These are phyloP conservation scores for Nymphaea thermarum DNA, from an alignment of 164 flowering plant species.

Conservation along the genomic window DNA sequence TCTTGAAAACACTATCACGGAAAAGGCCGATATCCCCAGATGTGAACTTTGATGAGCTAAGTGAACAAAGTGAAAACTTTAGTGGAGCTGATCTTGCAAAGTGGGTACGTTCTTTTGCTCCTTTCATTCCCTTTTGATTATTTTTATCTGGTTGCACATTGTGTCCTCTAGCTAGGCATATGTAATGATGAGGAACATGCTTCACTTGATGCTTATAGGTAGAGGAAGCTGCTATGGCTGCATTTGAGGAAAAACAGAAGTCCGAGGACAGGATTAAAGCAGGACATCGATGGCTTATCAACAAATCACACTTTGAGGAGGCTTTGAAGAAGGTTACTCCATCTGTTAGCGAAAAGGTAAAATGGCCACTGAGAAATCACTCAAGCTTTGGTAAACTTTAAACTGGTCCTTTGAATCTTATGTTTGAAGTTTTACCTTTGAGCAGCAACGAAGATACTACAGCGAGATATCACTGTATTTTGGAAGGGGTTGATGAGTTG, in stretches of 20 bases:
- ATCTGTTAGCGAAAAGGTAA: constrained; percentile 64
- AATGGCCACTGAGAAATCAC: background rate
- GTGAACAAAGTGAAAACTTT: constrained; percentile 48
- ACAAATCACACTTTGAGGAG: constrained; percentile 43
- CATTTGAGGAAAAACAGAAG: constrained; percentile 39
- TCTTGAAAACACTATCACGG: constrained; percentile 57
- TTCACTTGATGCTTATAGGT: constrained; percentile 25
- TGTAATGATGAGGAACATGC: background rate
- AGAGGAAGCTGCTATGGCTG: constrained; percentile 68
- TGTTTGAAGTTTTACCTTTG: background rate
- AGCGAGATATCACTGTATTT: background rate
- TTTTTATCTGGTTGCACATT: background rate
- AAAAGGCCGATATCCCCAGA: constrained; percentile 51
- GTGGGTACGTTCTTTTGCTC: constrained; percentile 33
- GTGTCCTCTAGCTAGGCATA: background rate
- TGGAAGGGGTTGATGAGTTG: background rate
- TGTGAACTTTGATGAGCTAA: constrained; percentile 61
- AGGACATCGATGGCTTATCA: constrained; percentile 29
- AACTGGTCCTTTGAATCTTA: background rate
- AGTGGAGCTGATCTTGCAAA: constrained; percentile 93
- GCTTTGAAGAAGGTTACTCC: constrained; percentile 47
- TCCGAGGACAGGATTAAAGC: constrained; percentile 4
- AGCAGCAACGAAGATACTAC: background rate
- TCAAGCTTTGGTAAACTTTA: background rate
- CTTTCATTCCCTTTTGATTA: background rate